Base-by-base conservation (phyloP, 2,329 filamentous ascomycete genomes). In the Pleoardoris graminearum region DNA sequence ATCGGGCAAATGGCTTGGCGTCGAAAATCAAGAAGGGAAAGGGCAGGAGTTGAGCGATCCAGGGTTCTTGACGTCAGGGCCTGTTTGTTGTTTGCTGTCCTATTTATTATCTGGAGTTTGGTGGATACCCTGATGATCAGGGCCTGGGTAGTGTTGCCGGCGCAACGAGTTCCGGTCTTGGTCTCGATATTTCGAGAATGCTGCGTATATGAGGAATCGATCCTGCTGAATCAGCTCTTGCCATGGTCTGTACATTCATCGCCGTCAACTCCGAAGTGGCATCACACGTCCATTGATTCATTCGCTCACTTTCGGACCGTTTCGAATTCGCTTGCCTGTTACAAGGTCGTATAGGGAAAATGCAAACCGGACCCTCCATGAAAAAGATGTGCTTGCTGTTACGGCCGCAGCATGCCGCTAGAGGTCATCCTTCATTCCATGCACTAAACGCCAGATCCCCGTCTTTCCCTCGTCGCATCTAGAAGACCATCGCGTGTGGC, bases 401-500 rank as follows among this genome's bases (percentile, higher is more conserved):
- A 71, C 70, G 68, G 70, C 70, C 63, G 67, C 67, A 69, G 70
- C 66, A 66, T 67, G 66, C 69, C 70, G 65, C 68, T 44, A 70
- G 65, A 46, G 43, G 43, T 69, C 66, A 62, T 70, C 69, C 69
- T 69, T 72, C 70, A 72, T 71, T 68, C 69, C 69, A 72, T 70
- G 66, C 68, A 70, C 68, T 66, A 59, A 73, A 73, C 70, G 70
- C 70, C 70, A 66, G 67, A 66, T 66, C 60, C 61, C 69, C 62
- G 58, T 67, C 67, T 59, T 67, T 63, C 67, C 60, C 61, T 33
- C 68, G 56, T 16, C 27, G 32, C 41, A 44, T 59, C 63, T 97
- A 99, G 87, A 93, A 99, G 82, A 90, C 90, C 94, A 99, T 97
- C 87, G 96, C 90, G 84, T 99, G 94, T 82, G 94, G 94, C 88